phyloP scores from a whole-genome alignment of 345 rosid genomes.

The Microcos paniculata region DNA sequence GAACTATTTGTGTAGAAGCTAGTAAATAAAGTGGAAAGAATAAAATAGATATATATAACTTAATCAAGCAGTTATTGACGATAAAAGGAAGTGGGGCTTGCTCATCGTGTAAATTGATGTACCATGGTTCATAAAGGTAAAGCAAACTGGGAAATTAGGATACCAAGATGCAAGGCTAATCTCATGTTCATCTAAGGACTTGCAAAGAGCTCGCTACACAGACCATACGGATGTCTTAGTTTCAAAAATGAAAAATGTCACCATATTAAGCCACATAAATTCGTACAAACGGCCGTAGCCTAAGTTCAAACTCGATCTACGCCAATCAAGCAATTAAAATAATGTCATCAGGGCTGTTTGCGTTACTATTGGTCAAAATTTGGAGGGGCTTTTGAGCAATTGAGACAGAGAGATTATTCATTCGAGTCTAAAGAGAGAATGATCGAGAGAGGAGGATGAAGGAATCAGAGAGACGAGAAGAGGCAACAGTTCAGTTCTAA shows the following conservation, averaged over 20 bases:
- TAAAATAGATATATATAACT: background rate
- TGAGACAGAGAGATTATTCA: background rate
- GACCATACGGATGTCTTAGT: background rate
- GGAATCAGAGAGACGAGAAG: background rate
- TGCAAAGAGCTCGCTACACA: background rate
- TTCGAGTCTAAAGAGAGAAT: background rate
- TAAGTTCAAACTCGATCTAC: background rate
- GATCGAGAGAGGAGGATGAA: background rate
- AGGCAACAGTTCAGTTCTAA: background rate
- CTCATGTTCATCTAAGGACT: background rate
- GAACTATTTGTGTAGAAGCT: background rate
- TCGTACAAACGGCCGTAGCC: background rate
- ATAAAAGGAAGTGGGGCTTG: background rate
- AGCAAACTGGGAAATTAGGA: background rate
- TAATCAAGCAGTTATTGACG: background rate
- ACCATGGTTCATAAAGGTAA: background rate
- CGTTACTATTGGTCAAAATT: background rate
- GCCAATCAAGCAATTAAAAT: background rate
- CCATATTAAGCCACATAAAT: background rate
- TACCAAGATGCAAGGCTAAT: background rate
- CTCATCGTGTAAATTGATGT: background rate
- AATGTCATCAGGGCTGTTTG: background rate
- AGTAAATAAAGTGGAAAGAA: background rate
- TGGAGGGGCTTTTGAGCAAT: background rate
- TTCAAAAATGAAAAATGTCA: background rate